phyloP scores from a whole-genome alignment of 768 basidiomycete species.

The Russula abietina region DNA sequence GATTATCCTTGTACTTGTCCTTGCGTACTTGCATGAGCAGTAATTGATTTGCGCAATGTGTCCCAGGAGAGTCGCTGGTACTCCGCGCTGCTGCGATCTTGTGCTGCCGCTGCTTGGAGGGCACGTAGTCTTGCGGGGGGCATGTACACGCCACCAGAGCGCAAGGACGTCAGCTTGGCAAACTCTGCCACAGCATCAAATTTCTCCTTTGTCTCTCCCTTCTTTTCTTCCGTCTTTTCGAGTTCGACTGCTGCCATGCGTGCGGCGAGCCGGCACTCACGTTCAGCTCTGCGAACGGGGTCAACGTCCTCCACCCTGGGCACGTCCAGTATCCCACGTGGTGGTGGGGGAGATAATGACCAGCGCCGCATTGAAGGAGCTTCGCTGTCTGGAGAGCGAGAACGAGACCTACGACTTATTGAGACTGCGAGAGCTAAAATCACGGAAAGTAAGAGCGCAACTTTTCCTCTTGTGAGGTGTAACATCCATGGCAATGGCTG shows the following conservation, averaged over 20 bases:
- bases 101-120: slow-evolving; percentile 74
- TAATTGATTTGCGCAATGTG: slow-evolving; percentile 92
- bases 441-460: not conserved
- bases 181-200: slow-evolving; percentile 83
- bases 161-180: slow-evolving; percentile 72
- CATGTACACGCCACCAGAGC: slow-evolving; percentile 93
- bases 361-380: slow-evolving; percentile 41
- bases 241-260: slow-evolving; percentile 65
- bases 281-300: slow-evolving; percentile 65
- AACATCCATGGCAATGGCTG: slow-evolving; percentile 9
- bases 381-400: slow-evolving; percentile 31
- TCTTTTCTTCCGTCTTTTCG: slow-evolving; percentile 45
- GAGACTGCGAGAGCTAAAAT: not conserved
- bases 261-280: slow-evolving; percentile 73
- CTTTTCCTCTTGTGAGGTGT: slow-evolving; percentile 23
- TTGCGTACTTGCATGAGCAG: slow-evolving; percentile 96
- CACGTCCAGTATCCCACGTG: slow-evolving; percentile 32
- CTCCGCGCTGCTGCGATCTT: slow-evolving; percentile 79
- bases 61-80: slow-evolving; percentile 98
- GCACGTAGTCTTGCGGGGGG: slow-evolving; percentile 91
- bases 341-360: slow-evolving; percentile 36
- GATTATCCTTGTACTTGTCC: slow-evolving; percentile 99
- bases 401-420: slow-evolving; percentile 30
- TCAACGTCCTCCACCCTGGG: slow-evolving; percentile 69
- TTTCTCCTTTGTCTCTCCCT: slow-evolving; percentile 33